Percentiles rank a stretch among this genome's conserved stretches.
Evolutionary conservation across 2,329 filamentous ascomycete genomes (phyloP).

Genomic region (Ilyonectria mors-panacis): DNA sequence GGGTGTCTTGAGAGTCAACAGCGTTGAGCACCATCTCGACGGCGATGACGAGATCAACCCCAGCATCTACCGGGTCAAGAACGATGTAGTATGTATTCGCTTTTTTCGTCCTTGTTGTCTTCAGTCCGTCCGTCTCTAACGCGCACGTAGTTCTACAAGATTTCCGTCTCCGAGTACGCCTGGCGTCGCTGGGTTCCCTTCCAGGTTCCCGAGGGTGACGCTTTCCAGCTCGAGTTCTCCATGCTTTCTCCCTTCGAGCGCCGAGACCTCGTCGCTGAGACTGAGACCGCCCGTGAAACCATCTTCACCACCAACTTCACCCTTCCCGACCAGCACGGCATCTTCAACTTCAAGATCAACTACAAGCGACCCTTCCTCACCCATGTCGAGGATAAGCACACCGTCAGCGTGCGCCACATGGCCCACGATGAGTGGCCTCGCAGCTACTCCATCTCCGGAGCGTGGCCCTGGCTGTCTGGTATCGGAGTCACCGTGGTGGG

Average conservation of each 20-base stretch:
- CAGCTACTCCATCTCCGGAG: conserved; percentile 89
- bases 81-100: conserved; percentile 85
- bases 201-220: conserved; percentile 77
- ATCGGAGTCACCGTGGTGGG: conserved; percentile 87
- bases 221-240: conserved; percentile 94
- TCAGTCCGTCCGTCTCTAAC: conserved; percentile 46
- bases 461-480: conserved; percentile 95
- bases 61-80: conserved; percentile 94
- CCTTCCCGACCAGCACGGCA: conserved; percentile 96
- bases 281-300: conserved; percentile 75
- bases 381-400: conserved; percentile 92
- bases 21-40: conserved; percentile 81
- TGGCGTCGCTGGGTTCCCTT: conserved; percentile 84
- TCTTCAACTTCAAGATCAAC: conserved; percentile 98
- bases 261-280: conserved; percentile 75
- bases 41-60: conserved; percentile 80
- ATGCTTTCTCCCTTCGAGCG: conserved; percentile 99
- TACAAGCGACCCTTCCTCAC: conserved; percentile 96
- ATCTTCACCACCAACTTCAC: conserved; percentile 83
- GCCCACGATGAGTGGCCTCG: conserved; percentile 97
- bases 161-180: conserved; percentile 89
- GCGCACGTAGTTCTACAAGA: conserved; percentile 79
- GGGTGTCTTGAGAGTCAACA: conserved; percentile 88
- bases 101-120: neutral
- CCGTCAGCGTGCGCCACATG: conserved; percentile 95